phyloP scores from a whole-genome alignment of 208 protist genomes.

The Trypanosoma conorhini region DNA sequence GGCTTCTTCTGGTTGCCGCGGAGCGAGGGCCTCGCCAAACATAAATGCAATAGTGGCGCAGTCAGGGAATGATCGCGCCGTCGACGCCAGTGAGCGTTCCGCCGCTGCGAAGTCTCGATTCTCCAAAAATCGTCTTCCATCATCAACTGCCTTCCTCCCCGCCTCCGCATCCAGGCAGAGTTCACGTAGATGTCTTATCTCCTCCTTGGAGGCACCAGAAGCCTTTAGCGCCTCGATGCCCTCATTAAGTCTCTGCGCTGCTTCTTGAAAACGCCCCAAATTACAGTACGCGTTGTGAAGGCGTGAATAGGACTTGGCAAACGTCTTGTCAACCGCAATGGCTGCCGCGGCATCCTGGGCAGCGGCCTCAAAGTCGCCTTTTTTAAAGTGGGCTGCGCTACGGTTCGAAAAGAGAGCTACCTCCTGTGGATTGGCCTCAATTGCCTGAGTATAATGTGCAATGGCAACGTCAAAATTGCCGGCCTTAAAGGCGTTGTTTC shows the following conservation, averaged over 20 bases:
- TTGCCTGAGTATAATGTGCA: constrained; percentile 65
- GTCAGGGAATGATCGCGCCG: constrained; percentile 60
- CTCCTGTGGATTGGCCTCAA: constrained; percentile 51
- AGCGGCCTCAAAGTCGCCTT: constrained; percentile 50
- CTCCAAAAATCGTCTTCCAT: constrained; percentile 40
- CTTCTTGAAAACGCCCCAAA: constrained; percentile 64
- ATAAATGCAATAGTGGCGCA: constrained; percentile 60
- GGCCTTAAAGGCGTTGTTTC: constrained; percentile 65
- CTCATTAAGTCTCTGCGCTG: constrained; percentile 35
- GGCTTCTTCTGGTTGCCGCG: constrained; percentile 52
- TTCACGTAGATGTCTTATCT: constrained; percentile 51
- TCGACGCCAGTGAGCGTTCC: constrained; percentile 26
- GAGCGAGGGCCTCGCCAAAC: constrained; percentile 54
- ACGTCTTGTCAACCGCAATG: constrained; percentile 73
- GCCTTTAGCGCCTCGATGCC: constrained; percentile 25
- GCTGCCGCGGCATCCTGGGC: constrained; percentile 68
- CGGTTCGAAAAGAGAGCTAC: constrained; percentile 74
- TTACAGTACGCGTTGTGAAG: constrained; percentile 83
- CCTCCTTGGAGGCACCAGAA: constrained; percentile 24
- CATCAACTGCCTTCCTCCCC: constrained; percentile 38
- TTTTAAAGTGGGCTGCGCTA: constrained; percentile 64
- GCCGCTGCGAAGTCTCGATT: constrained; percentile 38
- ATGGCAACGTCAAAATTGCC: constrained; percentile 53
- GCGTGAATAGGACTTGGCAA: constrained; percentile 86
- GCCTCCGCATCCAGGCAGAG: constrained; percentile 48